phyloP scores from a whole-genome alignment of 371 early-diverging fungal genomes.

The Mucor racemosus region DNA sequence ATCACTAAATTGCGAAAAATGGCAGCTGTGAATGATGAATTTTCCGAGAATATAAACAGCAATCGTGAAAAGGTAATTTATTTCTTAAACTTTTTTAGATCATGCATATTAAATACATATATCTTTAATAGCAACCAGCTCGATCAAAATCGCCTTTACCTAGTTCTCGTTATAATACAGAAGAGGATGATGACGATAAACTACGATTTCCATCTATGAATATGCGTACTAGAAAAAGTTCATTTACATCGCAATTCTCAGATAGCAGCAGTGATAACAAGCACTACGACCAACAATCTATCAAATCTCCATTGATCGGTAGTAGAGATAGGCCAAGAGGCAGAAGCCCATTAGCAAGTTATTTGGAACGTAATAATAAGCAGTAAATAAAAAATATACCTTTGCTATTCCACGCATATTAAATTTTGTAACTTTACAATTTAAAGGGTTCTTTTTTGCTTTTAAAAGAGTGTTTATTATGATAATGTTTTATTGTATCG shows the following conservation, averaged over 20 bases:
- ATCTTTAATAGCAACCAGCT: not conserved
- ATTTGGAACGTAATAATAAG: conserved; percentile 19
- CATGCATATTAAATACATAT: not conserved
- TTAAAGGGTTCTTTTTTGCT: too few species aligned
- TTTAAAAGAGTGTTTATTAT: too few species aligned
- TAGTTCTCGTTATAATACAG: conserved; percentile 7
- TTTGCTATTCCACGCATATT: too few species aligned
- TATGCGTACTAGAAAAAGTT: conserved; percentile 11
- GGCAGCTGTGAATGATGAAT: conserved; percentile 2
- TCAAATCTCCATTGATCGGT: conserved; percentile 27
- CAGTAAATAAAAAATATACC: not conserved
- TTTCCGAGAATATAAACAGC: not conserved
- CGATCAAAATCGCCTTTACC: conserved; percentile 20
- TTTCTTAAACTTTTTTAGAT: not conserved
- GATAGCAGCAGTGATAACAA: conserved; percentile 10
- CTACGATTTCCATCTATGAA: conserved; percentile 18
- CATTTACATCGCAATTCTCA: conserved; percentile 16
- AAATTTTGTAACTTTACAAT: too few species aligned
- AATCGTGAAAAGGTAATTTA: conserved; percentile 5
- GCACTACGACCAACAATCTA: conserved; percentile 9
- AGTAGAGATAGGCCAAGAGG: conserved; percentile 25
- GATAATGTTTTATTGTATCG: too few species aligned
- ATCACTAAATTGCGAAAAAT: conserved; percentile 34
- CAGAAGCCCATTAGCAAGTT: conserved; percentile 23
- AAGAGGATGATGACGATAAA: conserved; percentile 4